Conservation (phyloP, 148 eudicot species). For the Mesembryanthemum crystallinum region DNA sequence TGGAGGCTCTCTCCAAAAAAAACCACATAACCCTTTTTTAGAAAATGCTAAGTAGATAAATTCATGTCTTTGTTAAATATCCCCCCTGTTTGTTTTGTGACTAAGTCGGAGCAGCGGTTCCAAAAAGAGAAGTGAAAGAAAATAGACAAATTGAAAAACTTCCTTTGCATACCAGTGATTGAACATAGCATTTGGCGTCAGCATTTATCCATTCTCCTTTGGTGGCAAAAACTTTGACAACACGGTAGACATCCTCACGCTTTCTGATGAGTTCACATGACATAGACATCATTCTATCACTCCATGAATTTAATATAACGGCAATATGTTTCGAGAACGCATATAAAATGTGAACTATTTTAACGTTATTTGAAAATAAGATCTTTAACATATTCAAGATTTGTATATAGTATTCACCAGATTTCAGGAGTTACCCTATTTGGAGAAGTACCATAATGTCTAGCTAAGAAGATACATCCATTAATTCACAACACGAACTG, state of each 20-base stretch:
- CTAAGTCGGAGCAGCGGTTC: too few relatives aligned
- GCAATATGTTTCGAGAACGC: neutral
- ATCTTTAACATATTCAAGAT: neutral
- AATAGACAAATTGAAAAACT: neutral
- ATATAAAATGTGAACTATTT: neutral
- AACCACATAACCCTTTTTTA: too few relatives aligned
- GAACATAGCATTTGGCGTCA: conserved; percentile 64
- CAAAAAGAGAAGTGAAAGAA: neutral
- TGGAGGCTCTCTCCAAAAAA: too few relatives aligned
- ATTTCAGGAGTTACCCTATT: neutral
- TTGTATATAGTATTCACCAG: neutral
- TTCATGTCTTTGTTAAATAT: too few relatives aligned
- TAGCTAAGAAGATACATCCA: neutral
- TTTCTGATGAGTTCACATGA: conserved; percentile 49
- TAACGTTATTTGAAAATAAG: neutral
- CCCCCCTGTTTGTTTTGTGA: too few relatives aligned
- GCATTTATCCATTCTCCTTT: conserved; percentile 65
- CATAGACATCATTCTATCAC: conserved; percentile 15
- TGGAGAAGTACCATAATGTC: neutral
- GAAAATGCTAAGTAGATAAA: too few relatives aligned
- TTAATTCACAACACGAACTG: neutral
- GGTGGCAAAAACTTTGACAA: conserved; percentile 71
- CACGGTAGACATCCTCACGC: conserved; percentile 85
- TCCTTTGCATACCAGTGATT: conserved; percentile 60
- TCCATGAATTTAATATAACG: neutral